Base-by-base conservation (phyloP, 148 eudicot genomes). In the Silene uniflora region DNA sequence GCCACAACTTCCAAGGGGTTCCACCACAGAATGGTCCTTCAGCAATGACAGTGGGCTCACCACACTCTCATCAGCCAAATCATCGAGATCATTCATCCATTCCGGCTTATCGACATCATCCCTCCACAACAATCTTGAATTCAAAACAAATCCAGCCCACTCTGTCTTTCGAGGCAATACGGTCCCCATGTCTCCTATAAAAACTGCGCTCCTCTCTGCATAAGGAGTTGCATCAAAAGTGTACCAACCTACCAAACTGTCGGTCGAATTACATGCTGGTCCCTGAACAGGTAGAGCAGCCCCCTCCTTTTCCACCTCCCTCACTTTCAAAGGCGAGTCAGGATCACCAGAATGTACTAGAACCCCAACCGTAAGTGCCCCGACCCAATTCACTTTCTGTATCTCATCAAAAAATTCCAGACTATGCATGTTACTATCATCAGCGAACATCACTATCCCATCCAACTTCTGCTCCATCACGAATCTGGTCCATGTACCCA, bases 381-480 rank as follows among this genome's bases (percentile, higher is more conserved):
- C 97, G 32, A 92, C 73, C 83, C 89, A 87, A 59, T 89, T 85
- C 83, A 95, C 92, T 49, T 81, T 92, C 56, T 95, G 99, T 13
- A 88, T 85, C 91, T 95, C 99, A 74, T 95, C 99, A 81, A 95
- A 95, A 42, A 95, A 84, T 78, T 95, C 97, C 86, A 92, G 72
- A 81, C 92, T 88, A 71, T 92, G 97, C 97, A 95, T 90, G 83
- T 95, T 95, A 86, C 97, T 95, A 84, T 95, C 99, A 82, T 95
- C 99, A 17, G 91, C 97, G 87, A 95, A 95, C 84, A 88, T 82
- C 85, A 95, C 94, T 54, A 92, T 81, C 16, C 99, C 99, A 84
- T 95, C 96, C 74, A 95, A 81, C 73, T 82, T 90, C 84, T 82
- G 73, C 16, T 92, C 89, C 78, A 92, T 88, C 80, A 90, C 93